Conservation (phyloP, 2,329 filamentous ascomycete species). For the Zymoseptoria crescenta region DNA sequence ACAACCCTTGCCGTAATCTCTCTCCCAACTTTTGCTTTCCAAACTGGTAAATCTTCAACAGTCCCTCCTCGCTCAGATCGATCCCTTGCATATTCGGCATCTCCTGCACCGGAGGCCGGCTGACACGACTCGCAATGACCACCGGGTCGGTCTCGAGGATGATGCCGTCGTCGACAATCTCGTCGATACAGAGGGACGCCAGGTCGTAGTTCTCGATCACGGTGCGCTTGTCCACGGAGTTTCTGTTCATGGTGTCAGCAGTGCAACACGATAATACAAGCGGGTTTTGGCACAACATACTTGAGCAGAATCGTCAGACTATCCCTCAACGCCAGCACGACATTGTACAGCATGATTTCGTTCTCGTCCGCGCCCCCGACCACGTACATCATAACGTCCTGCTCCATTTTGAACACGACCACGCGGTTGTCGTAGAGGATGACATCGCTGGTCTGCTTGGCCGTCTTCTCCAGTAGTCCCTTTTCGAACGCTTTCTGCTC, state of each 20-base stretch:
- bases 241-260: slow-evolving; percentile 46
- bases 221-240: slow-evolving; percentile 93
- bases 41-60: slow-evolving; percentile 89
- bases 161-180: slow-evolving; percentile 91
- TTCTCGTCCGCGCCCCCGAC: slow-evolving; percentile 90
- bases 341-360: slow-evolving; percentile 88
- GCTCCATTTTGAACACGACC: slow-evolving; percentile 96
- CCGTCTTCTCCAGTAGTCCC: slow-evolving; percentile 88
- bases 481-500: slow-evolving; percentile 96
- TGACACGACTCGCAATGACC: slow-evolving; percentile 85
- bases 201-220: slow-evolving; percentile 98
- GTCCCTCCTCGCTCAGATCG: slow-evolving; percentile 89
- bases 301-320: slow-evolving; percentile 86
- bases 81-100: slow-evolving; percentile 82
- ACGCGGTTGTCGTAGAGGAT: slow-evolving; percentile 96
- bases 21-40: slow-evolving; percentile 87
- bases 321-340: slow-evolving; percentile 83
- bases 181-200: slow-evolving; percentile 86
- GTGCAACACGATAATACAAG: not conserved
- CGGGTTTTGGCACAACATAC: slow-evolving; percentile 40
- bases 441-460: slow-evolving; percentile 90
- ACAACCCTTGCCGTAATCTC: slow-evolving; percentile 78
- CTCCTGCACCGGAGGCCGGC: slow-evolving; percentile 83
- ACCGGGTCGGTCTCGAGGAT: slow-evolving; percentile 96
- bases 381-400: slow-evolving; percentile 93